These are phyloP conservation scores for Exophiala alcalophila DNA, from an alignment of 2,329 filamentous ascomycete genomes.

Conservation along the genomic window DNA sequence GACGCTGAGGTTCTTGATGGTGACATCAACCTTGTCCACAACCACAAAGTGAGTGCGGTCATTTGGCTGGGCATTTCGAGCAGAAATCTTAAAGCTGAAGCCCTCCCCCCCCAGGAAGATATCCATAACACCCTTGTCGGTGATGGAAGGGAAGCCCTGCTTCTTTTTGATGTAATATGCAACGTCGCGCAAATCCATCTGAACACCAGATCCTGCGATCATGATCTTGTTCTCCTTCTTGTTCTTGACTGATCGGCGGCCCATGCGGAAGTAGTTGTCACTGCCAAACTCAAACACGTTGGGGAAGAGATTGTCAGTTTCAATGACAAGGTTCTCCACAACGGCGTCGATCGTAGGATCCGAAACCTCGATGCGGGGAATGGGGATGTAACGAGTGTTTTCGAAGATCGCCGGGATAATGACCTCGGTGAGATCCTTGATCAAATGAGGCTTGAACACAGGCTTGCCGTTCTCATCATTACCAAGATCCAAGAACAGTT, in stretches of 20 bases:
- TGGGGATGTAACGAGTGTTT: conserved; percentile 81
- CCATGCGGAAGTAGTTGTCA: conserved; percentile 94
- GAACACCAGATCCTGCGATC: conserved; percentile 81
- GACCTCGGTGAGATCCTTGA: conserved; percentile 84
- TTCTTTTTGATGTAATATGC: conserved; percentile 95
- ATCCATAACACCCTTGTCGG: conserved; percentile 83
- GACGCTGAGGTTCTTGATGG: conserved; percentile 76
- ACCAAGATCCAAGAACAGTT: conserved; percentile 86
- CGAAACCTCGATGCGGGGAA: conserved; percentile 90
- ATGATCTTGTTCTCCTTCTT: conserved; percentile 80
- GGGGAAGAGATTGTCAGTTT: conserved; percentile 94
- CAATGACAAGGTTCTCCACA: conserved; percentile 90
- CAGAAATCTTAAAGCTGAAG: conserved; percentile 85
- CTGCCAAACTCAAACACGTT: conserved; percentile 84
- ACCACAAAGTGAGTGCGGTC: conserved; percentile 88
- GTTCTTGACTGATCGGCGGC: conserved; percentile 79
- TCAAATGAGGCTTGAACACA: conserved; percentile 84
- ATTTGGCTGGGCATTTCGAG: conserved; percentile 73
- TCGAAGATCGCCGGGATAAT: conserved; percentile 81
- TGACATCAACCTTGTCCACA: conserved; percentile 81
- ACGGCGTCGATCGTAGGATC: conserved; percentile 82
- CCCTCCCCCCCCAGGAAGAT: conserved; percentile 83
- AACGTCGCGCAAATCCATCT: conserved; percentile 85
- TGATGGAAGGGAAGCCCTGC: conserved; percentile 83
- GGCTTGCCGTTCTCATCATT: conserved; percentile 80